Base-by-base conservation (phyloP, 2,329 filamentous ascomycete species). In the Incumbomyces lentus region DNA sequence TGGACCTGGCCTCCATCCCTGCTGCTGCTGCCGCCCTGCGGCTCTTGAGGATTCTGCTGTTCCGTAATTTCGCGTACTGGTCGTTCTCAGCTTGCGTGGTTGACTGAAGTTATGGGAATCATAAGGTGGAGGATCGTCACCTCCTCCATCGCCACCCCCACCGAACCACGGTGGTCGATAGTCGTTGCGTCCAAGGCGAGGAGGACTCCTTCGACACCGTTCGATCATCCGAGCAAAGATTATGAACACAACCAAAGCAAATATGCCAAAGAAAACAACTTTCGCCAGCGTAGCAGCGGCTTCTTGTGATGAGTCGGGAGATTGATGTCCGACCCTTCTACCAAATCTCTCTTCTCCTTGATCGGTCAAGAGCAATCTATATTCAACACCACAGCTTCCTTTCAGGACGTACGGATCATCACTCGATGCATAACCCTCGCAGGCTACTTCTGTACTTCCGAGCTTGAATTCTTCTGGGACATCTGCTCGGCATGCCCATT, bases 321-420 rank as follows among this genome's bases (percentile, higher is more conserved):
- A 48, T 57, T 62, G 55, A 30, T 54, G 18, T 57, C 65, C 19
- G 59, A 61, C 37, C 58, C 67, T 36, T 62, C 64, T 44, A 1
- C 83, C 85, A 62, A 83, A 89, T 55, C 73, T 78, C 56, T 75
- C 66, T 66, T 89, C 80, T 2, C 92, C 92, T 51, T 74, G 71
- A 10, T 82, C 79, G 1, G 89, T 96, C 44, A 96, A 69, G 0
- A 84, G 64, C 6, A 96, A 66, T 12, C 82, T 74, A 65, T 96
- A 96, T 66, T 95, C 86, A 18, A 95, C 89, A 12, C 84, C 92
- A 65, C 90, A 96, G 63, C 85, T 92, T 17, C 92, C 92, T 59
- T 85, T 88, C 45, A 96, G 68, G n/a, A 96, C 76, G 63, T 87
- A 93, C 0, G 79, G 79, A 62, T 96, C 92, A 39, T 90, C 78